Base-by-base conservation (phyloP, 768 basidiomycete species). In the Leccinum uliginosum region DNA sequence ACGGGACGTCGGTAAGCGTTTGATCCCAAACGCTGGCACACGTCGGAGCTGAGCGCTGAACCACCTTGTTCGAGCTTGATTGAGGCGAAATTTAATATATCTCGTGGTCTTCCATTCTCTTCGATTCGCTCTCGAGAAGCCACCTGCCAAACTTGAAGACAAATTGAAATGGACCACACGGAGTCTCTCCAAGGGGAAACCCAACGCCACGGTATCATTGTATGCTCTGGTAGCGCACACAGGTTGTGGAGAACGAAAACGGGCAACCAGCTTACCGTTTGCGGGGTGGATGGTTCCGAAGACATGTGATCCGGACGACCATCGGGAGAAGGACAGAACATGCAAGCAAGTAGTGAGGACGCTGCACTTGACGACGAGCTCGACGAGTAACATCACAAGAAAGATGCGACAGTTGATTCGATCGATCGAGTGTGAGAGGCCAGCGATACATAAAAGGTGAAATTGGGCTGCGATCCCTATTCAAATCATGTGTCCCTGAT, bases 121-220 rank as follows among this genome's bases (percentile, higher is more conserved):
- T 35, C 29, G 21, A 15, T 64, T 61, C 56, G 44, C 26, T 35
- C 29, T 11, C 56, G 43, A 53, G 38, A 23, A 55, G 51, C 6
- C 14, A 49, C 55, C 51, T 65, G 56, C 56, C 56, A 62, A 49
- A 32, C 30, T 44, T 11, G 17, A 44, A 40, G 55, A 55, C 44
- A 48, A 27, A 46, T 52, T n/a, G 50, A 51, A 59, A 59, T 57
- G 53, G 55, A 62, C 8, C 11, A 38, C 27, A 43, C 10, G 40
- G 6, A 53, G 19, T 51, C 45, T 44, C 47, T 43, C 26, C 45
- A 10, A 24, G 29, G 52, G 57, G 34, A 57, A 55, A 24, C 3
- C 38, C 19, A 23, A 54, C 44, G 34, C 30, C 26, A 10, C 35
- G n/a, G 11, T 34, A 50, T 44, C 47, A 32, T 43, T 43, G n/a